Base-by-base conservation (phyloP, 176 grass and related monocot genomes). In the Lolium rigidum region DNA sequence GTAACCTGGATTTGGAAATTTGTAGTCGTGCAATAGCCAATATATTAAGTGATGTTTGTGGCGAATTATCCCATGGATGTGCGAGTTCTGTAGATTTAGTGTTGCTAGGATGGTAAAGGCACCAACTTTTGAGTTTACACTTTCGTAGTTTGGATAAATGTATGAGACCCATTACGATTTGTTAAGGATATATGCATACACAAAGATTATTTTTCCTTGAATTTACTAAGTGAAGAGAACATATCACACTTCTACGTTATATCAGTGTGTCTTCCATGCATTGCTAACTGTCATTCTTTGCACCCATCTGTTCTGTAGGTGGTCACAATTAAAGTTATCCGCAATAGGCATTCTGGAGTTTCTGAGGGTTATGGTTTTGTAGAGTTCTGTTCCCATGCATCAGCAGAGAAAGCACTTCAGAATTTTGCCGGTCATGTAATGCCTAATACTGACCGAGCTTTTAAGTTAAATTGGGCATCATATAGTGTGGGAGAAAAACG, bases 401-500 rank as follows among this genome's bases (percentile, higher is more conserved):
- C 91, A 71, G 91, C 91, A 38, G 91, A 92, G 84, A 92, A 89
- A 84, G 80, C 81, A 56, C 80, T 92, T 80, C 90, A 87, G 54
- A 92, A 78, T 55, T 92, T 92, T 71, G 73, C 87, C 63, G 90
- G 91, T 70, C 91, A 92, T 87, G 84, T 89, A 92, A 92, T 92
- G 91, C 91, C 91, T 87, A 92, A 89, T 70, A 92, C 91, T 8
- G 91, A 92, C 55, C 80, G 84, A 68, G 75, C 87, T 84, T 92
- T 89, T 89, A 92, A 86, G 87, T 84, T 89, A 72, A 92, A 92
- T 70, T 92, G 91, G 91, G 91, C 91, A 87, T 92, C 91, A 31
- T 92, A 89, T 89, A 92, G 87, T 37, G 89, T 92, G 62, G 91
- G 91, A 64, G 91, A 92, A 84, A 92, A 86, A 77, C 87, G 91